A percentile compares a stretch with the other conserved stretches of the same genome.
phyloP scores from a whole-genome alignment of 2,329 filamentous ascomycete genomes.

The Sporothrix luriei region DNA sequence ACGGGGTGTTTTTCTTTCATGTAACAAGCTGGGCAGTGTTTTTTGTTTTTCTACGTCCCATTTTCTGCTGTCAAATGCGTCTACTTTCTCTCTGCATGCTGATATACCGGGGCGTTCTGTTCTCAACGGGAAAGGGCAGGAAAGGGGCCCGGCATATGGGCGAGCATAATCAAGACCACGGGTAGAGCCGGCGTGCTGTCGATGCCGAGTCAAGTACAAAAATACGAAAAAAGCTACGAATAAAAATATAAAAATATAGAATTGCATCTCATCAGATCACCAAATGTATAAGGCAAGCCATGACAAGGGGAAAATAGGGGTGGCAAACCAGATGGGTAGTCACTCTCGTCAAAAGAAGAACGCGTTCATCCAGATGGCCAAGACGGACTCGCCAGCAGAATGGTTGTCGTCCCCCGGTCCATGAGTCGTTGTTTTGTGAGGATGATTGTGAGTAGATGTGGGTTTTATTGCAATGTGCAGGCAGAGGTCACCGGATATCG shows the following conservation, averaged over 20 bases:
- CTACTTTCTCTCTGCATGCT: background rate
- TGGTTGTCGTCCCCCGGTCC: background rate
- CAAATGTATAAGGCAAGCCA: background rate
- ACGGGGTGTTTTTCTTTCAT: background rate
- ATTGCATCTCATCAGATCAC: background rate
- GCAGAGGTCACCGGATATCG: constrained; percentile 5
- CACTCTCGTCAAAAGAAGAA: background rate
- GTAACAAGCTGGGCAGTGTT: background rate
- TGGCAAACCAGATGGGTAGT: background rate
- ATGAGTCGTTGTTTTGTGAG: background rate
- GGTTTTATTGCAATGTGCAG: background rate
- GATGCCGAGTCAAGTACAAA: background rate
- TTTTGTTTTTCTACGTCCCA: background rate
- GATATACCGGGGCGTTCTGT: background rate
- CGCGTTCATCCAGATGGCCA: background rate
- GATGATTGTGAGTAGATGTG: background rate
- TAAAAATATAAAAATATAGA: background rate
- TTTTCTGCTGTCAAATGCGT: background rate
- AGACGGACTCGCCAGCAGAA: background rate
- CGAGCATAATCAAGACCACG: background rate
- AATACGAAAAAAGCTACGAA: no score
- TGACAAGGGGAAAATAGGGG: background rate
- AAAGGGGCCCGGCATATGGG: background rate
- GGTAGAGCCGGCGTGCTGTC: background rate
- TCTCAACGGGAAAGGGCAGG: background rate